Base-by-base conservation (phyloP, 176 grass and related monocot species). In the Musa troglodytarum region DNA sequence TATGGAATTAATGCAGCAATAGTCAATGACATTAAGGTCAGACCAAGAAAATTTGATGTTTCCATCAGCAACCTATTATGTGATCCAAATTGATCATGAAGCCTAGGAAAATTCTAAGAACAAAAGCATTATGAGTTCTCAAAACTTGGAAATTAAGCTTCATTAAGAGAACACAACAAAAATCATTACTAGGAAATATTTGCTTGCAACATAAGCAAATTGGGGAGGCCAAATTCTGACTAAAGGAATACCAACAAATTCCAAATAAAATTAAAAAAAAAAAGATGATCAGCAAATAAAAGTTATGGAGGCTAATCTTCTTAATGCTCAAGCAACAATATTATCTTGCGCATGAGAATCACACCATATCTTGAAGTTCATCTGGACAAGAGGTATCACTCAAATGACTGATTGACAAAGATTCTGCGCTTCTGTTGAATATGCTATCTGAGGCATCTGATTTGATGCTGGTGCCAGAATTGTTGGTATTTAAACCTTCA, bases 361-460 rank as follows among this genome's bases (percentile, higher is more conserved):
- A 28, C 84, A 96, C 92, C 86, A 55, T 81, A 64, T 72, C 87
- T 75, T 78, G 80, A 82, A 71, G 57, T 84, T 92, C 89, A 78
- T 92, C 87, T 68, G 71, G 76, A 85, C 67, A 59, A 74, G 73
- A 64, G 58, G 59, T 68, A 58, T 28, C 78, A 20, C 79, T 28
- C 56, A 6, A 16, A 57, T 82, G 72, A 77, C 84, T 82, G 64
- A 51, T 61, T 69, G 82, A 82, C 10, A 77, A 82, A 77, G 80
- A 82, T 43, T 16, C 61, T 73, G 26, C 28, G 51, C 17, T 70
- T 73, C 22, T 80, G 68, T 73, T 76, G 52, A 79, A 11, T 62
- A 73, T 79, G 24, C 22, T 79, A 76, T 72, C 68, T 79, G 76
- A 85, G 77, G 49, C 72, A 14, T 87, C 82, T 67, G 82, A 72